Evolutionary conservation across 192 early-diverging fungal species (phyloP), one percentile per base, ranked within the genome.

Genomic region (Coemansia sp.): DNA sequence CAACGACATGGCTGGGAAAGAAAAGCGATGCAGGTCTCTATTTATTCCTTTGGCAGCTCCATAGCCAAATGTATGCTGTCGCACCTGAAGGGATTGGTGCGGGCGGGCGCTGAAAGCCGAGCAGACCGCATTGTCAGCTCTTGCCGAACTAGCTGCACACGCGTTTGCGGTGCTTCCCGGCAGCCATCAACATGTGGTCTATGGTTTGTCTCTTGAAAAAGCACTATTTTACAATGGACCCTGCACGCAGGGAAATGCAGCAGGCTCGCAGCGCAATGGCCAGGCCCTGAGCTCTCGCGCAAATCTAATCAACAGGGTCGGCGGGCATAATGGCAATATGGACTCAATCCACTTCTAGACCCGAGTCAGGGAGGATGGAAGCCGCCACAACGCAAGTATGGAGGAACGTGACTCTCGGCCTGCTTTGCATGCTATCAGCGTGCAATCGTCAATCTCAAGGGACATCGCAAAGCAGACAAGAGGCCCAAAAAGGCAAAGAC

Each of bases 401-500:
- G 43, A 46, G 21, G 43, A 46, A 26, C 9, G 43, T 5, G 10
- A 8, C 43, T 24, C 26, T 24, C 5, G 2, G 43, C 43, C 43
- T 50, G 29, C 29, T 32, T 7, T 32, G 46, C 46, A 50, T 50
- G 46, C 24, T 50, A 50, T 50, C 46, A 26, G 26, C 14, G 24
- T 22, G 46, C 46, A 50, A 50, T 50, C 46, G 46, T 7, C 12
- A 24, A 1, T 29, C 46, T 27, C 46, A 50, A 50, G 46, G 46
- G 46, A 27, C 46, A 50, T 50, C 26, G 15, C n/a, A 14, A 22
- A 50, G 22, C 46, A 26, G 46, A 12, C 22, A 50, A 12, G 24
- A 4, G 29, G 46, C 46, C 46, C 22, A 50, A 50, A 50, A 50
- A 50, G 46, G 46, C 46, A 50, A 50, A 50, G 46, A 50, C 46